Percentiles rank a stretch among this genome's conserved stretches.
These are phyloP conservation scores for Barnettozyma hawaiiensis DNA, from an alignment of 1,139 yeast species.

Conservation along the genomic window DNA sequence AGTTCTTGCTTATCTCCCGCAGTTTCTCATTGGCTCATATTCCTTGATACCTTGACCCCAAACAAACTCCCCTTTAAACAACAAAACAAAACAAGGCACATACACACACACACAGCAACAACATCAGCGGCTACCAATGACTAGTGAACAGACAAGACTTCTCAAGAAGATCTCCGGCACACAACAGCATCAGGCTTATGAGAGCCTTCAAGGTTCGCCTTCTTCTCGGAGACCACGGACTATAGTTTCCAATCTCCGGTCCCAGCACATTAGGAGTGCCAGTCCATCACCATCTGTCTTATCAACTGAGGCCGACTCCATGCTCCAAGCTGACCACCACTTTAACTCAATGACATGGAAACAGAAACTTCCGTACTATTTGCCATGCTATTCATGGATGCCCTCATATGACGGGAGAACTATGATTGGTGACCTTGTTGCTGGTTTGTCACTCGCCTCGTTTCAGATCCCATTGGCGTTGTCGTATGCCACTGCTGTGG, in stretches of 20 bases:
- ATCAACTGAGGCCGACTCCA: conserved; percentile 10
- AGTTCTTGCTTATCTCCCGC: not conserved
- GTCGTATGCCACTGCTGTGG: conserved; percentile 85
- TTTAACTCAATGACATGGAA: conserved; percentile 11
- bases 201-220: conserved; percentile 13
- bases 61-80: too few species aligned
- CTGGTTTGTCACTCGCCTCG: conserved; percentile 84
- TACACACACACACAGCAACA: too few species aligned
- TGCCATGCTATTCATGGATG: conserved; percentile 81
- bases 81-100: too few species aligned
- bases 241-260: conserved; percentile 13
- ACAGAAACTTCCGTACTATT: conserved; percentile 52
- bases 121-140: not conserved
- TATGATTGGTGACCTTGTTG: conserved; percentile 70
- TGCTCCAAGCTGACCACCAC: conserved; percentile 26
- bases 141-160: conserved; percentile 10
- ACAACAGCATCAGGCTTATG: conserved; percentile 10
- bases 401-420: conserved; percentile 48
- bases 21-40: not conserved
- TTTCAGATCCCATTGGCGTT: conserved; percentile 88
- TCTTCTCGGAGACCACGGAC: conserved; percentile 20
- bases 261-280: conserved; percentile 1
- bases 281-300: conserved; percentile 14
- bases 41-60: too few species aligned
- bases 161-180: conserved; percentile 9